Evolutionary conservation across 148 eudicot genomes (phyloP).

Genomic region (Simmondsia chinensis): DNA sequence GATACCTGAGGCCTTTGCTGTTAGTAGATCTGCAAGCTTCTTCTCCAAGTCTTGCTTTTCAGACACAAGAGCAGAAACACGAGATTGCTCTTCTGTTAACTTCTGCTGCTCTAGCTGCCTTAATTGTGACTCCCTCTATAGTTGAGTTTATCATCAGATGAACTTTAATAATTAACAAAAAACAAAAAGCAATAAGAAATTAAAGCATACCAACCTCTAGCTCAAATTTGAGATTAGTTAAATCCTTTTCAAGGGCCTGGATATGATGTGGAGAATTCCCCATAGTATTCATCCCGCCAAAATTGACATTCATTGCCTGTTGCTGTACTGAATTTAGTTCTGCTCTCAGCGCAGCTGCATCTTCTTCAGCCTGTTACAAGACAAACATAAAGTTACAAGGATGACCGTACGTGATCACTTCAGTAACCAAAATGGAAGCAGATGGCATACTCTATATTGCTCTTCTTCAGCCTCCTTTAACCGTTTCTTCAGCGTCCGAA

Average conservation of each 20-base stretch:
- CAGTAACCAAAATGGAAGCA: background rate
- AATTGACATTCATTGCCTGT: slow-evolving; percentile 54
- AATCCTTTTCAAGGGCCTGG: slow-evolving; percentile 71
- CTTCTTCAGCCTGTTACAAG: slow-evolving; percentile 85
- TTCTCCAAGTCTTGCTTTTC: slow-evolving; percentile 77
- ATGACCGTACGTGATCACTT: background rate
- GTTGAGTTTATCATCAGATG: slow-evolving; percentile 6
- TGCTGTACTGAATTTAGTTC: slow-evolving; percentile 82
- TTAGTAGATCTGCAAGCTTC: slow-evolving; percentile 49
- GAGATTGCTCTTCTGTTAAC: slow-evolving; percentile 60
- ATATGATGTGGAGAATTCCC: slow-evolving; percentile 55
- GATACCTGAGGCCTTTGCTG: slow-evolving; percentile 50
- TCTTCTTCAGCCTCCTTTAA: slow-evolving; percentile 97
- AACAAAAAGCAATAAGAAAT: background rate
- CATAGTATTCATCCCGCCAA: slow-evolving; percentile 32
- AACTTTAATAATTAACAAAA: background rate
- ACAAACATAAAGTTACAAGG: slow-evolving; percentile 14
- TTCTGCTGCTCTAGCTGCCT: slow-evolving; percentile 77
- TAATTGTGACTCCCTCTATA: slow-evolving; percentile 64
- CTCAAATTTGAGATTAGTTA: slow-evolving; percentile 55
- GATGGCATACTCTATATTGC: slow-evolving; percentile 70
- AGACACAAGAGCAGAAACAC: slow-evolving; percentile 45
- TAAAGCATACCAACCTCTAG: slow-evolving; percentile 45
- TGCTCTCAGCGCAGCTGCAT: slow-evolving; percentile 86
- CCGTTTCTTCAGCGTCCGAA: slow-evolving; percentile 72